Evolutionary conservation across 495 filamentous ascomycete genomes (phyloP).

Genomic region (Emericellopsis terricola): DNA sequence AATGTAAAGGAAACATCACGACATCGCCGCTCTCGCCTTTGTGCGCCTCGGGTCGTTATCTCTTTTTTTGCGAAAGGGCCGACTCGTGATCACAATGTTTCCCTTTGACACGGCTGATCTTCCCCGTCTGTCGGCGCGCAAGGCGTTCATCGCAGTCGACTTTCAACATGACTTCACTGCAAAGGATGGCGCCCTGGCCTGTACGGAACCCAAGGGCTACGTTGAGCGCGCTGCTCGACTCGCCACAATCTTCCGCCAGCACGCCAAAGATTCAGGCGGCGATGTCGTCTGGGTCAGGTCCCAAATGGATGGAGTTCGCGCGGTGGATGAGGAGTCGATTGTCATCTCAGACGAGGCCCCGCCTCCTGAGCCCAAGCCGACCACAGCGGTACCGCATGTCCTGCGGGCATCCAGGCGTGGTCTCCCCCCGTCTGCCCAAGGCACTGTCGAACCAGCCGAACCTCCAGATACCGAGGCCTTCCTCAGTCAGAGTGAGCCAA

Average conservation of each 20-base stretch:
- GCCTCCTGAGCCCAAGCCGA: not conserved
- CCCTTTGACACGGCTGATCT: slow-evolving; percentile 25
- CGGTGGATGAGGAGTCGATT: slow-evolving; percentile 31
- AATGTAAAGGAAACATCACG: too few relatives aligned
- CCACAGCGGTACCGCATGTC: not conserved
- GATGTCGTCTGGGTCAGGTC: slow-evolving; percentile 83
- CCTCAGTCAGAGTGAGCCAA: slow-evolving; percentile 3
- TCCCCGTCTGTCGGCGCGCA: slow-evolving; percentile 42
- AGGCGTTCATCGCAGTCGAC: slow-evolving; percentile 71
- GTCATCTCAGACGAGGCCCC: slow-evolving; percentile 15
- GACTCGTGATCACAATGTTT: slow-evolving; percentile 28
- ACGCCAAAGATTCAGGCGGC: too few relatives aligned
- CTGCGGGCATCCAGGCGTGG: not conserved
- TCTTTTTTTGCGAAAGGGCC: too few relatives aligned
- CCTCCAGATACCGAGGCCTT: slow-evolving; percentile 12
- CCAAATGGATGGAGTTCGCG: slow-evolving; percentile 45
- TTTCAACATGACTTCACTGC: slow-evolving; percentile 85
- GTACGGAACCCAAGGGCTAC: slow-evolving; percentile 45
- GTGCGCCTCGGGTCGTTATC: too few relatives aligned
- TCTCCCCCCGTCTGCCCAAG: not conserved
- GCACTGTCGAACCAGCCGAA: slow-evolving; percentile 4
- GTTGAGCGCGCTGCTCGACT: slow-evolving; percentile 48
- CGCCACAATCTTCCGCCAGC: slow-evolving; percentile 50
- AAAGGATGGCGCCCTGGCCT: slow-evolving; percentile 42
- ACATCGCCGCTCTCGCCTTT: too few relatives aligned